phyloP scores from a whole-genome alignment of 257 asterid species.

The Solanum rostratum region DNA sequence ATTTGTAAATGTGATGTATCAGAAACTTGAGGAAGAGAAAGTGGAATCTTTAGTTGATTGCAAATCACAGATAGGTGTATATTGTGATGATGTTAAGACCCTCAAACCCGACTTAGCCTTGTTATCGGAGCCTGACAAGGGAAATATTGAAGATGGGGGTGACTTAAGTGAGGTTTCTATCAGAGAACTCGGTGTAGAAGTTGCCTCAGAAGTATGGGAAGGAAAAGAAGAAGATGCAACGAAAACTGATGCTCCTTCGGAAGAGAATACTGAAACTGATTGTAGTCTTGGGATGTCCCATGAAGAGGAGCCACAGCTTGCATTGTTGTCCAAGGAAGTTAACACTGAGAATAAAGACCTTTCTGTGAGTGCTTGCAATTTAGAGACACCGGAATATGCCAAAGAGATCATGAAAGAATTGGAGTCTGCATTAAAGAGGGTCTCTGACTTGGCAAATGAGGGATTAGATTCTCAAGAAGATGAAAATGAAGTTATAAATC shows the following conservation, averaged over 20 bases:
- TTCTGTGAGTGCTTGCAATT: slow-evolving; percentile 1
- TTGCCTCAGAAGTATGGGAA: slow-evolving; percentile 7
- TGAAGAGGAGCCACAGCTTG: not conserved
- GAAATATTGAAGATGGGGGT: slow-evolving; percentile 18
- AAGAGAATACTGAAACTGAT: slow-evolving; percentile 3
- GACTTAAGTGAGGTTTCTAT: slow-evolving; percentile 26
- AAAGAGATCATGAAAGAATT: slow-evolving; percentile 52
- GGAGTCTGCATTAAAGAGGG: slow-evolving; percentile 47
- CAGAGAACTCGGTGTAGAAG: slow-evolving; percentile 20
- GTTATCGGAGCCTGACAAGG: slow-evolving; percentile 5
- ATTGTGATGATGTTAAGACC: slow-evolving; percentile 14
- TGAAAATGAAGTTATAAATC: slow-evolving; percentile 24
- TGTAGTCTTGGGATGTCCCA: slow-evolving; percentile 10
- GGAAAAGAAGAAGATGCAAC: slow-evolving; percentile 5
- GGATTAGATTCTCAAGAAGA: slow-evolving; percentile 39
- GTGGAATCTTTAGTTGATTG: slow-evolving; percentile 18
- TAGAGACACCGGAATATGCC: slow-evolving; percentile 13
- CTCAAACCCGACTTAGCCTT: slow-evolving; percentile 12
- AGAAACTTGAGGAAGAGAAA: slow-evolving; percentile 57
- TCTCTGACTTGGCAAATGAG: slow-evolving; percentile 40
- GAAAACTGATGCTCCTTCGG: not conserved
- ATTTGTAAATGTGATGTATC: slow-evolving; percentile 48
- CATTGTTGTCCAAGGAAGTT: not conserved
- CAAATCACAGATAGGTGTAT: slow-evolving; percentile 21
- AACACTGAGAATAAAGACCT: slow-evolving; percentile 8